These are phyloP conservation scores for Aspergillus fructus DNA, from an alignment of 2,329 filamentous ascomycete genomes.

Conservation along the genomic window DNA sequence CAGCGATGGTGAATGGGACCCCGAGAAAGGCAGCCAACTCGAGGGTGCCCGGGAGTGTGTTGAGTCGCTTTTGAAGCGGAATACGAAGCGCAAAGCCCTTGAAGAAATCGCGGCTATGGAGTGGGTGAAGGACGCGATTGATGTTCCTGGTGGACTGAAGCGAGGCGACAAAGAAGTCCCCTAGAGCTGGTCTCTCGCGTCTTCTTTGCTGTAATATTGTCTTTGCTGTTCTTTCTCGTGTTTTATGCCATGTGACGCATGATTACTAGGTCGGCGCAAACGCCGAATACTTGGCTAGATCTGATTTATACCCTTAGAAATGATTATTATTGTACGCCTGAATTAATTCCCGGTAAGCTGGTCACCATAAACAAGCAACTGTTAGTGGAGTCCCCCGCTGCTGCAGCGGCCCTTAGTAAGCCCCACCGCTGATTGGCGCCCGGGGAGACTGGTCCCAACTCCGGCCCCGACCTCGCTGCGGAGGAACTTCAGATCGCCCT, in stretches of 20 bases:
- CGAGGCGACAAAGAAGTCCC: slow-evolving; percentile 54
- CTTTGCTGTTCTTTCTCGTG: slow-evolving; percentile 5
- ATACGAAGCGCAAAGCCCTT: slow-evolving; percentile 73
- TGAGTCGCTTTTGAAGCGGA: slow-evolving; percentile 79
- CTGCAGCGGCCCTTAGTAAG: neutral
- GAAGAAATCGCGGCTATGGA: slow-evolving; percentile 68
- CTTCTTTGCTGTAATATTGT: slow-evolving; percentile 1
- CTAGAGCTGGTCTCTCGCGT: slow-evolving; percentile 31
- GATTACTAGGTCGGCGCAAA: slow-evolving; percentile 1
- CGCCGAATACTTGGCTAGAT: slow-evolving; percentile 5
- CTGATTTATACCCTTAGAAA: slow-evolving; percentile 14
- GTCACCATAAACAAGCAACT: neutral
- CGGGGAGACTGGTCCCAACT: slow-evolving; percentile 15
- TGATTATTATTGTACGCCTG: neutral
- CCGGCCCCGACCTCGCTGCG: slow-evolving; percentile 22
- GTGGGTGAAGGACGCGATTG: slow-evolving; percentile 76
- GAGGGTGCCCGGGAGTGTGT: slow-evolving; percentile 77
- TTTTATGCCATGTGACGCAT: slow-evolving; percentile 5
- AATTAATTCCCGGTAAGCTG: neutral
- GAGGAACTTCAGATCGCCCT: slow-evolving; percentile 2
- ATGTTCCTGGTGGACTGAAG: slow-evolving; percentile 60
- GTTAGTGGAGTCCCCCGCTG: neutral
- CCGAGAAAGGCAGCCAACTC: slow-evolving; percentile 63
- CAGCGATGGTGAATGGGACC: slow-evolving; percentile 82
- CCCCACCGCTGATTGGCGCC: slow-evolving; percentile 14